These are phyloP conservation scores for Moricandia moricandioides DNA, from an alignment of 345 rosid species.

Conservation along the genomic window DNA sequence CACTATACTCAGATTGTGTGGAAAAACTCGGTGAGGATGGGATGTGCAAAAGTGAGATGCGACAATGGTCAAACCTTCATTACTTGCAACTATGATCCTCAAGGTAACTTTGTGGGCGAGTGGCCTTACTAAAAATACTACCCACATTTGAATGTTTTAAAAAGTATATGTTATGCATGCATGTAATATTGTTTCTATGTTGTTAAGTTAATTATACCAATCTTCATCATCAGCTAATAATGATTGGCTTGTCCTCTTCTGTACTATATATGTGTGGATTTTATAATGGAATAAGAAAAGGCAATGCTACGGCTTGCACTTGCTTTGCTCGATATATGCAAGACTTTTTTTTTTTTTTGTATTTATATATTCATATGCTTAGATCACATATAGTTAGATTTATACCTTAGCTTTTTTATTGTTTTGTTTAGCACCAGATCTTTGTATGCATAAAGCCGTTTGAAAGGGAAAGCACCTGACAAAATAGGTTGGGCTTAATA, in stretches of 20 bases:
- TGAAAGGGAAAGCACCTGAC: no score
- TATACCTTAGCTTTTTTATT: no score
- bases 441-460: no score
- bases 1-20: slow-evolving; percentile 78
- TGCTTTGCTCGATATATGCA: neutral
- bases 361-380: no score
- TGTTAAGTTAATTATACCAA: slow-evolving; percentile 11
- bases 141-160: neutral
- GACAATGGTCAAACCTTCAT: slow-evolving; percentile 47
- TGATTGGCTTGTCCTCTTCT: slow-evolving; percentile 8
- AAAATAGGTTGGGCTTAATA: no score
- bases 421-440: no score
- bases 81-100: slow-evolving; percentile 59
- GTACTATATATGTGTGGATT: neutral
- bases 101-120: neutral
- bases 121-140: slow-evolving; percentile 38
- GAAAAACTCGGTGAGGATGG: slow-evolving; percentile 45
- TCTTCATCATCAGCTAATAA: slow-evolving; percentile 4
- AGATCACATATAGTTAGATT: no score
- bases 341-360: no score
- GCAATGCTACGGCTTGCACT: slow-evolving; percentile 23
- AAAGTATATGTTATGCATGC: neutral
- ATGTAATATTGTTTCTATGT: neutral
- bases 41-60: slow-evolving; percentile 69
- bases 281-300: slow-evolving; percentile 1